Evolutionary conservation across 2,329 filamentous ascomycete genomes (phyloP), one percentile per base, ranked within the genome.

Genomic region (Tolypocladium inflatum): DNA sequence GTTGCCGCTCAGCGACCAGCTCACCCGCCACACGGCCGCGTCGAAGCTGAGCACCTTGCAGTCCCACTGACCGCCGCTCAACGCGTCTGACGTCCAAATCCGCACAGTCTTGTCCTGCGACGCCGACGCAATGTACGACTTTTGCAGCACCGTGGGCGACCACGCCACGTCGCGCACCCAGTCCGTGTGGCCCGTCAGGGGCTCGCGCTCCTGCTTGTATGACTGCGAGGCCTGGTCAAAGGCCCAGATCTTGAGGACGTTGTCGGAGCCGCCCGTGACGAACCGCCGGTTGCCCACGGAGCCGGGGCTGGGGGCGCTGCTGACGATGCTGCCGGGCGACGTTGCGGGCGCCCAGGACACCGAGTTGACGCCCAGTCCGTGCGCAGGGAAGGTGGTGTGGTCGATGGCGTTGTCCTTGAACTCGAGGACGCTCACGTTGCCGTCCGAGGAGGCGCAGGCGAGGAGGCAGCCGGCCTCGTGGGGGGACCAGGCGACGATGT

Each of bases 141-240:
- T 97, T 67, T 92, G 90, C 59, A 99, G 81, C 58, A 97, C 90
- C 30, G 91, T 97, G 13, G 94, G 94, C 55, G 89, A 93, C 94
- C 94, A 99, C 17, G 93, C 90, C 15, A 99, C 94, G 73, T 99
- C 94, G 63, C 94, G 87, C 57, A 99, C 94, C 94, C 94, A 99
- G 78, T 97, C 94, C 7, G 85, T 83, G 76, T 99, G 94, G 62
- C 94, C 94, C 2, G 80, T 75, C 63, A 99, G 79, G 13, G 88
- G 75, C 63, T 83, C 81, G 30, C 80, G 71, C 71, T 87, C 84
- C 66, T 80, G 78, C 71, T 81, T 83, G 73, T 87, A 89, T 35
- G 73, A 76, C 69, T 85, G 79, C 8, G 78, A 76, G n/a, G 81
- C 77, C 23, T 78, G 65, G 72, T 89, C 90, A 67, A 85, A 97